Evolutionary conservation across 371 early-diverging fungal genomes (phyloP).

Genomic region (Mortierella sp.): DNA sequence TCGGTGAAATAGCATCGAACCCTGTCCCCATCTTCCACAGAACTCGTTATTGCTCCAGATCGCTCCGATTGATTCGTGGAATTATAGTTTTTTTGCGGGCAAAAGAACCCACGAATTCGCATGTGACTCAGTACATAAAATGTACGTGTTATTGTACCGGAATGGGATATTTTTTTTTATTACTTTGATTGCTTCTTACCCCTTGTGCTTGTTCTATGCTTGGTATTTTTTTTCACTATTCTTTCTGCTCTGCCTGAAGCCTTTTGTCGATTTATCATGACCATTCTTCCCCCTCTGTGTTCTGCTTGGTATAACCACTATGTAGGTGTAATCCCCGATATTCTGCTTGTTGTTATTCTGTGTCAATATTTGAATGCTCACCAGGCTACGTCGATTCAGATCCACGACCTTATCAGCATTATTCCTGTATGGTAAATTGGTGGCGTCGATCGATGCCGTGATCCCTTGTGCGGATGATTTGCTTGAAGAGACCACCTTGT

Average conservation of each 20-base stretch:
- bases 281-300: neutral
- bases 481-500: no score
- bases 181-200: neutral
- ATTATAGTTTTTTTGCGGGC: neutral
- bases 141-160: neutral
- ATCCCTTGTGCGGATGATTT: no score
- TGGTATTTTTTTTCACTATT: neutral
- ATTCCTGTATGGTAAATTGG: neutral
- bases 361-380: conserved; percentile 32
- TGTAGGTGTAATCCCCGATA: conserved; percentile 11
- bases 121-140: conserved; percentile 1
- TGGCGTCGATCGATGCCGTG: no score
- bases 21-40: neutral
- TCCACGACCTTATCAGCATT: neutral
- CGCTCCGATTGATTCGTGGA: conserved; percentile 5
- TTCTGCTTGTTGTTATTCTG: conserved; percentile 30
- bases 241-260: neutral
- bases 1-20: neutral
- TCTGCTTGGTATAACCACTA: neutral
- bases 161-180: neutral
- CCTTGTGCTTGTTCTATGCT: neutral
- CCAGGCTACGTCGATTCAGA: conserved; percentile 18
- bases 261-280: neutral
- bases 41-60: neutral
- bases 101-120: neutral